Conservation (phyloP, 306 rosid genomes). For the Purshia tridentata region DNA sequence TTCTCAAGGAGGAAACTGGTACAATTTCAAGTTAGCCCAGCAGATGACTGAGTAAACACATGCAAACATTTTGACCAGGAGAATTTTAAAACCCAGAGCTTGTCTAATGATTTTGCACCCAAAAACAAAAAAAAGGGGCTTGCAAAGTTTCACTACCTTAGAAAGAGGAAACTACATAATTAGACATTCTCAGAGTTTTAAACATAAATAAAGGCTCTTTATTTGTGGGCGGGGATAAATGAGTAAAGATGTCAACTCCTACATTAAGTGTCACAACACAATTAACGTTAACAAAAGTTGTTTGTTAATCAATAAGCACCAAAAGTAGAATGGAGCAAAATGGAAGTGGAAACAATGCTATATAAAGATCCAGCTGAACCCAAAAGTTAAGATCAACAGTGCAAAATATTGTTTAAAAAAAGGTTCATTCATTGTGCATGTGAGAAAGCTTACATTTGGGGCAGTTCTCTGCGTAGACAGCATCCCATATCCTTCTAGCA, state of each 20-base stretch:
- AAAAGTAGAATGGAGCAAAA: neutral
- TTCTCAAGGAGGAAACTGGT: neutral
- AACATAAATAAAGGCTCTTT: too few relatives aligned
- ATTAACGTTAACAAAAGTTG: neutral
- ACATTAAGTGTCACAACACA: neutral
- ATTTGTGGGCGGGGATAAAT: too few relatives aligned
- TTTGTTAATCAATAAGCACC: neutral
- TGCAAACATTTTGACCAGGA: neutral
- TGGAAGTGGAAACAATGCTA: neutral
- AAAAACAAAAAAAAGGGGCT: neutral
- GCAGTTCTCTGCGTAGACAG: slow-evolving; percentile 89
- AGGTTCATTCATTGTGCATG: neutral
- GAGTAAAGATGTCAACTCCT: too few relatives aligned
- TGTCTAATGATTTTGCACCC: neutral
- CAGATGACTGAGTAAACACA: neutral
- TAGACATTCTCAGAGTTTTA: neutral
- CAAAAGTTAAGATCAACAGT: neutral
- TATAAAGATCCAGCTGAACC: neutral
- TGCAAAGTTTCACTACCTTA: neutral
- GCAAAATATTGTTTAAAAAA: neutral
- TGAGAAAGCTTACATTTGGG: slow-evolving; percentile 71
- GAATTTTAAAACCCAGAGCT: neutral
- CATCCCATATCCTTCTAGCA: slow-evolving; percentile 96
- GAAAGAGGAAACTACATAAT: neutral
- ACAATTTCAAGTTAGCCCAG: neutral